Conservation (phyloP, 108 stramenopile genomes). For the Nannochloropsis gaditana region DNA sequence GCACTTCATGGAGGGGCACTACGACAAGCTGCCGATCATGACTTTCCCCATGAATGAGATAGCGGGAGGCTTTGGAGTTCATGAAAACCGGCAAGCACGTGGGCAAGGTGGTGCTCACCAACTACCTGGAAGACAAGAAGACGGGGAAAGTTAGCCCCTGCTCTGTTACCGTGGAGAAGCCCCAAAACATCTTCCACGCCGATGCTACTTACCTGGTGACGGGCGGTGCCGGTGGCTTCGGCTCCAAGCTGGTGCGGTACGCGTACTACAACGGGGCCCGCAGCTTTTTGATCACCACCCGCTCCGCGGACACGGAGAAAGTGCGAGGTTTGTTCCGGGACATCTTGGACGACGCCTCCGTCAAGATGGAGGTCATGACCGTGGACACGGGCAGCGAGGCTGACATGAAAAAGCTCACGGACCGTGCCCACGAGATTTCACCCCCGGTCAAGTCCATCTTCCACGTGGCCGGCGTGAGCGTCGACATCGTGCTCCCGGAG, state of each 20-base stretch:
- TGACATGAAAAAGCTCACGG: too few species aligned
- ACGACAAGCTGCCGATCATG: background rate
- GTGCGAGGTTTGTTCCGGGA: background rate
- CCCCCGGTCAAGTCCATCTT: background rate
- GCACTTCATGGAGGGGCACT: too few species aligned
- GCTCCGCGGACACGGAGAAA: background rate
- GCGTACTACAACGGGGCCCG: background rate
- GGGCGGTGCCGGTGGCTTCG: conserved; percentile 20
- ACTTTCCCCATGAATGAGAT: too few species aligned
- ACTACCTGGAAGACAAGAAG: background rate
- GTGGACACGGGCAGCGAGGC: background rate
- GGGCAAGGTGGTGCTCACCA: conserved; percentile 10
- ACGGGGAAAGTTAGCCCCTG: background rate
- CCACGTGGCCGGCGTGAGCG: background rate
- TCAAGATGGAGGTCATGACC: conserved; percentile 7
- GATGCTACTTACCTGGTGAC: background rate
- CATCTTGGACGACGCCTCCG: too few species aligned
- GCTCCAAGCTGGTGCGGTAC: conserved; percentile 18
- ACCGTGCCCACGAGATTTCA: too few species aligned
- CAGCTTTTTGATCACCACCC: background rate
- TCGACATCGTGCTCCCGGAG: conserved; percentile 7
- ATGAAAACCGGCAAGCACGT: conserved; percentile 22
- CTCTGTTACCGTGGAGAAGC: conserved; percentile 7
- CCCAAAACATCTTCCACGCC: conserved; percentile 13
- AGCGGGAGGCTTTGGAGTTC: conserved; percentile 8